phyloP scores from a whole-genome alignment of 352 stramenopile species.

The Phytophthora sp. region DNA sequence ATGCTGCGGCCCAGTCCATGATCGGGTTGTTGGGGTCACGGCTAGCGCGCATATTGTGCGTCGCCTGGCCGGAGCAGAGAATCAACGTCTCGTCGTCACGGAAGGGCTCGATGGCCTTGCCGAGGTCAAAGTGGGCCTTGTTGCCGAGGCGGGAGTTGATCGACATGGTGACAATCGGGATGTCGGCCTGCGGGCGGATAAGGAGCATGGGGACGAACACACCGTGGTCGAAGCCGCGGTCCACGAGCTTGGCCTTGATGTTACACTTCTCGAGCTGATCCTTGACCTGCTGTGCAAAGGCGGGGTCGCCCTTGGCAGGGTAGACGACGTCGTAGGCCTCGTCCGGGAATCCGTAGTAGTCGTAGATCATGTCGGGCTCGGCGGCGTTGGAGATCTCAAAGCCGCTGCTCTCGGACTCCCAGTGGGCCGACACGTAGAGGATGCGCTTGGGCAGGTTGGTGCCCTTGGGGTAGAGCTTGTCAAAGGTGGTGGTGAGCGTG shows the following conservation, averaged over 20 bases:
- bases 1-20: constrained; percentile 35
- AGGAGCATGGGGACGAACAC: constrained; percentile 93
- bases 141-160: constrained; percentile 55
- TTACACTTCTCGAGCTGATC: constrained; percentile 51
- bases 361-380: no score
- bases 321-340: constrained; percentile 90
- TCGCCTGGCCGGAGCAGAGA: constrained; percentile 65
- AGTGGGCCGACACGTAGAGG: constrained; percentile 90
- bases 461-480: constrained; percentile 42
- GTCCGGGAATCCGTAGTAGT: constrained; percentile 84
- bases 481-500: constrained; percentile 36
- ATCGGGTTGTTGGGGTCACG: constrained; percentile 18
- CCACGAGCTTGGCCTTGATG: constrained; percentile 50
- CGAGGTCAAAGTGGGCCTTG: constrained; percentile 57
- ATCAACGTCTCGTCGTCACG: constrained; percentile 76
- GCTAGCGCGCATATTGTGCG: constrained; percentile 42
- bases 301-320: constrained; percentile 69
- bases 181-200: constrained; percentile 87
- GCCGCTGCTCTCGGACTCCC: constrained; percentile 54
- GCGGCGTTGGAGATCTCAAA: constrained; percentile 62
- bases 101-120: constrained; percentile 54
- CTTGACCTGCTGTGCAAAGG: constrained; percentile 74
- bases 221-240: constrained; percentile 91
- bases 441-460: constrained; percentile 65
- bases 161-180: constrained; percentile 89